Percentiles rank a stretch among this genome's conserved stretches.
phyloP scores from a whole-genome alignment of 441 rosid genomes.

The Brassica balearica region DNA sequence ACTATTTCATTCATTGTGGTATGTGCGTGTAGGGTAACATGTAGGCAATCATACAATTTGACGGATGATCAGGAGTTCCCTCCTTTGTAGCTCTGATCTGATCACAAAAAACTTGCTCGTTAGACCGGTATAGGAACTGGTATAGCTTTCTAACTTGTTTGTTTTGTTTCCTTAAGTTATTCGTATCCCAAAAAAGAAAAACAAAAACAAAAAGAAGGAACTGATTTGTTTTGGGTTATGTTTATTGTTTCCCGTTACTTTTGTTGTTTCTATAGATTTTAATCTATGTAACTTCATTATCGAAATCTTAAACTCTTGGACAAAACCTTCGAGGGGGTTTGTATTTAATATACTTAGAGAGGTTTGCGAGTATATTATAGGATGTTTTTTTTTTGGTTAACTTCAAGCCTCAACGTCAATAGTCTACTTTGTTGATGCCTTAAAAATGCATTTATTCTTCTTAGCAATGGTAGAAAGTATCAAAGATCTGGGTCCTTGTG shows the following conservation, averaged over 20 bases:
- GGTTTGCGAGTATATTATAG: constrained; percentile 42
- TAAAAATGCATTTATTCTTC: too few relatives aligned
- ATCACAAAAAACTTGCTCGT: constrained; percentile 21
- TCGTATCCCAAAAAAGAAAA: not conserved
- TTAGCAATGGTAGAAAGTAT: too few relatives aligned
- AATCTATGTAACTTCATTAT: not conserved
- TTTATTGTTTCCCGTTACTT: not conserved
- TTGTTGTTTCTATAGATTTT: not conserved
- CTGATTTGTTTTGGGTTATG: constrained; percentile 1
- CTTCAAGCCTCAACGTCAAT: too few relatives aligned
- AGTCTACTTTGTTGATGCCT: too few relatives aligned
- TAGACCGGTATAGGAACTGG: constrained; percentile 41
- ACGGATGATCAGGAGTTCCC: constrained; percentile 75
- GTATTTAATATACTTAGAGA: constrained; percentile 25
- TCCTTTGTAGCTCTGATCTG: constrained; percentile 58
- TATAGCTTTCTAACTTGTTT: constrained; percentile 38
- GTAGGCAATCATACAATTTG: constrained; percentile 59
- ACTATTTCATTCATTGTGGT: constrained; percentile 26
- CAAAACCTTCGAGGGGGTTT: constrained; percentile 29
- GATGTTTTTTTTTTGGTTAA: not conserved
- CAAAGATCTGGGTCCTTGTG: too few relatives aligned
- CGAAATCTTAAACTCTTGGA: constrained; percentile 11
- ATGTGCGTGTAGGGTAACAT: constrained; percentile 42
- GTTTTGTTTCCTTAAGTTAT: constrained; percentile 6
- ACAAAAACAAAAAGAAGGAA: not conserved